phyloP scores from a whole-genome alignment of 345 rosid genomes.

The Bruguiera parviflora region DNA sequence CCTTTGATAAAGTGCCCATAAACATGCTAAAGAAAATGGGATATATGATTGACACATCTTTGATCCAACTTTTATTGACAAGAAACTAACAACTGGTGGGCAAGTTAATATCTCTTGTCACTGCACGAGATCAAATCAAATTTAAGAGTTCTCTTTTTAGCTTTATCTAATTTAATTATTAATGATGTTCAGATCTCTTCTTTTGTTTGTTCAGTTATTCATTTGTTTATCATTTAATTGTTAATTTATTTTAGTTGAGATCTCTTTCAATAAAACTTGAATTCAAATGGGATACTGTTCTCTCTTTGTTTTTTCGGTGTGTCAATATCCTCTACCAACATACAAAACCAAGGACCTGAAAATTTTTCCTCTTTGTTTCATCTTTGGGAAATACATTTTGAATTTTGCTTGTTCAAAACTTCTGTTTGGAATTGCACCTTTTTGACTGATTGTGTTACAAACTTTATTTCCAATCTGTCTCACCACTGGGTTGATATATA shows the following conservation, averaged over 20 bases:
- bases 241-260: not conserved
- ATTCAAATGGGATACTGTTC: not conserved
- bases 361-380: not conserved
- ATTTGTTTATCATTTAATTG: not conserved
- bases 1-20: not conserved
- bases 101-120: not conserved
- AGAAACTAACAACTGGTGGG: not conserved
- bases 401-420: slow-evolving; percentile 2
- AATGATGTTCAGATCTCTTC: not conserved
- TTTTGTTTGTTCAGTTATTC: not conserved
- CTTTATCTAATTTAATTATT: not conserved
- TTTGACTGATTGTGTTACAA: too few species aligned
- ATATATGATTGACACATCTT: not conserved
- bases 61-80: not conserved
- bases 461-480: not conserved
- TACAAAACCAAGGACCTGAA: not conserved
- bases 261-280: not conserved
- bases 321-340: not conserved
- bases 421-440: not conserved
- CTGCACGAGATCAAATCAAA: not conserved
- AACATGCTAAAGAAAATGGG: not conserved
- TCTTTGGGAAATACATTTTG: not conserved
- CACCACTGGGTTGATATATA: slow-evolving; percentile 4
- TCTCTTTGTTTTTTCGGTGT: not conserved
- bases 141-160: not conserved